phyloP scores from a whole-genome alignment of 2,329 filamentous ascomycete genomes.

The Fusarium duplospermum region DNA sequence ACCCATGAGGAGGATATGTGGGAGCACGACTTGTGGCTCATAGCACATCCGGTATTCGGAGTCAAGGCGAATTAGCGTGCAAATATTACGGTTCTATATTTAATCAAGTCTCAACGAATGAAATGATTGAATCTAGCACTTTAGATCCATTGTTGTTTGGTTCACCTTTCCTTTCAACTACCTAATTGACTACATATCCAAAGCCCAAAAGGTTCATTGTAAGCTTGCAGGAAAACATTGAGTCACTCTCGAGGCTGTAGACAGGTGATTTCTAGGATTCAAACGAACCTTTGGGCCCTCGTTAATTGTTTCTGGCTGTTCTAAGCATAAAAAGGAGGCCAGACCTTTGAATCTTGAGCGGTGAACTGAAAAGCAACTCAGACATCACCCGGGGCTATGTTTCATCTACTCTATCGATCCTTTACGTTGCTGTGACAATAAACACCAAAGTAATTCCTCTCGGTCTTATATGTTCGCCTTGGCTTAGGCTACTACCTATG shows the following conservation, averaged over 20 bases:
- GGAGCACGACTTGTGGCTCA: neutral
- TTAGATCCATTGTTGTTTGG: neutral
- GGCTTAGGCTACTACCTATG: neutral
- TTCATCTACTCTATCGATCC: neutral
- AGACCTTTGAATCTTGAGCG: fast-evolving
- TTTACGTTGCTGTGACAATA: fast-evolving
- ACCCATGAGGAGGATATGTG: neutral
- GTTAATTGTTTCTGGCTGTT: neutral
- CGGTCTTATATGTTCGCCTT: neutral
- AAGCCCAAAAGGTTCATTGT: neutral
- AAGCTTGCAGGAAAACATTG: neutral
- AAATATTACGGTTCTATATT: too few species aligned
- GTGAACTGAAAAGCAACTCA: neutral
- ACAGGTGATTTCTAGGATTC: too few species aligned
- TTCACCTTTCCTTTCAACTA: neutral
- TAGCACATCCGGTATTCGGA: neutral
- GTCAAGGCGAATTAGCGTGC: neutral
- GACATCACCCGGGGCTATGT: neutral
- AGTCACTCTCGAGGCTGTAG: too few species aligned
- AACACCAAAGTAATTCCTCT: neutral
- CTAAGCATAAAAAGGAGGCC: neutral
- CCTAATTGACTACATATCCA: neutral
- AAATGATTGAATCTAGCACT: neutral
- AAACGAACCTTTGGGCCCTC: too few species aligned
- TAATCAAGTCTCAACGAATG: neutral